Base-by-base conservation (phyloP, 345 rosid species). In the Euphorbia pulcherrima region DNA sequence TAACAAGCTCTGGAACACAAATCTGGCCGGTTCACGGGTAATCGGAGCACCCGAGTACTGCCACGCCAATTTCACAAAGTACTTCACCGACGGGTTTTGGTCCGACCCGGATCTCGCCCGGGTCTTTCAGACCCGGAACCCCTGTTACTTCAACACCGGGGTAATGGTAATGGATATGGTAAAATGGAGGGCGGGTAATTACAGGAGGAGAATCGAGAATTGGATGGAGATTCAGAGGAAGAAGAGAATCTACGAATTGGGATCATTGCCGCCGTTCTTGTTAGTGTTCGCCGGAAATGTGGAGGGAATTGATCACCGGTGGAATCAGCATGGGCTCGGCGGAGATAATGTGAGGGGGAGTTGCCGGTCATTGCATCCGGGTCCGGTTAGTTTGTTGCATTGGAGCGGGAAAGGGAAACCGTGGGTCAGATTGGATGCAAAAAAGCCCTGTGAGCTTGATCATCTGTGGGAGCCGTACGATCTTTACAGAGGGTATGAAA, bases 381-480 rank as follows among this genome's bases (percentile, higher is more conserved):
- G 98, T 26, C 90, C 97, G 8, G 97, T 89, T 48, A 93, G 98
- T 62, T 74, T 93, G 81, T 77, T 93, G 62, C 98, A 90, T 80
- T 93, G 98, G 98, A 93, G 98, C 54, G 98, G 98, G 18, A 90
- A 93, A 77, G 98, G 98, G 65, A 93, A 93, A 74, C 98, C 98
- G 0, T 93, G 98, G 98, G 89, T 77, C 0, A 76, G 98, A 27
- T 86, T 93, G 5, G 98, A 93, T 62, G 85, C 78, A n/a, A 72
- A 73, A 68, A 89, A 83, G 51, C 88, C 98, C 0, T 93, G 98
- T 67, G 85, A 86, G 2, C 59, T 90, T 40, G 98, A 93, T 83
- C 72, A 78, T 79, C 77, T 93, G 0, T 93, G 98, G 98, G 77
- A 84, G 65, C 96, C 95, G 0, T 93, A 89, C 56, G 98, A 93